These are phyloP conservation scores for Aristolochia fimbriata DNA, from an alignment of 164 flowering plant genomes.

Conservation along the genomic window DNA sequence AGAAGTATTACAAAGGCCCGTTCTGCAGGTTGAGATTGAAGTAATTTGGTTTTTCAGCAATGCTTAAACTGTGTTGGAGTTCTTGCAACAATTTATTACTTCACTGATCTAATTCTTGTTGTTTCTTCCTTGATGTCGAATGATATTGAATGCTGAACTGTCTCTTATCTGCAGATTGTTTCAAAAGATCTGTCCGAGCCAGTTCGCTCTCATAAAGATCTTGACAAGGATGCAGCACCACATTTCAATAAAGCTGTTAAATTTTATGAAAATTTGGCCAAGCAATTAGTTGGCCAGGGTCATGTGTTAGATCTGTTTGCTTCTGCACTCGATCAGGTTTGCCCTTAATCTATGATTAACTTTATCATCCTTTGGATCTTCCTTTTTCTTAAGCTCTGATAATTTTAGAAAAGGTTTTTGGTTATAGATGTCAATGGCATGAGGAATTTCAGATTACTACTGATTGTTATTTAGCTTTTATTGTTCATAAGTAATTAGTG, in stretches of 20 bases:
- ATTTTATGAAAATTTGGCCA: constrained; percentile 76
- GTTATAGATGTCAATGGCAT: too few relatives aligned
- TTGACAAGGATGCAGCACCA: constrained; percentile 92
- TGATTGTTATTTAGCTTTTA: too few relatives aligned
- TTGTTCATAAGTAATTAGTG: too few relatives aligned
- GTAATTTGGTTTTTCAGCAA: too few relatives aligned
- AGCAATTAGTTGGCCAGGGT: constrained; percentile 83
- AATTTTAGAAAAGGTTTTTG: too few relatives aligned
- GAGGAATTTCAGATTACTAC: too few relatives aligned
- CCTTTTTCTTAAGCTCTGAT: too few relatives aligned
- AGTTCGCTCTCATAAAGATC: constrained; percentile 95
- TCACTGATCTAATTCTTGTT: not conserved
- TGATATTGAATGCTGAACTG: too few relatives aligned
- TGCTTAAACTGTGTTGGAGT: not conserved
- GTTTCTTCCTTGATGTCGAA: too few relatives aligned
- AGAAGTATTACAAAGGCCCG: too few relatives aligned
- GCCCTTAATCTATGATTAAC: not conserved
- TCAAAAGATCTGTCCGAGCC: constrained; percentile 95
- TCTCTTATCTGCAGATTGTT: constrained; percentile 50
- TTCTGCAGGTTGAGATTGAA: too few relatives aligned
- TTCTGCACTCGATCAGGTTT: constrained; percentile 98
- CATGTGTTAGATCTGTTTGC: constrained; percentile 96
- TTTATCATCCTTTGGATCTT: not conserved
- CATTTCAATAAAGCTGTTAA: constrained; percentile 83
- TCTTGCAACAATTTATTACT: not conserved